Evolutionary conservation across 345 rosid genomes (phyloP), one percentile per base, ranked within the genome.

Genomic region (Boechera stricta): DNA sequence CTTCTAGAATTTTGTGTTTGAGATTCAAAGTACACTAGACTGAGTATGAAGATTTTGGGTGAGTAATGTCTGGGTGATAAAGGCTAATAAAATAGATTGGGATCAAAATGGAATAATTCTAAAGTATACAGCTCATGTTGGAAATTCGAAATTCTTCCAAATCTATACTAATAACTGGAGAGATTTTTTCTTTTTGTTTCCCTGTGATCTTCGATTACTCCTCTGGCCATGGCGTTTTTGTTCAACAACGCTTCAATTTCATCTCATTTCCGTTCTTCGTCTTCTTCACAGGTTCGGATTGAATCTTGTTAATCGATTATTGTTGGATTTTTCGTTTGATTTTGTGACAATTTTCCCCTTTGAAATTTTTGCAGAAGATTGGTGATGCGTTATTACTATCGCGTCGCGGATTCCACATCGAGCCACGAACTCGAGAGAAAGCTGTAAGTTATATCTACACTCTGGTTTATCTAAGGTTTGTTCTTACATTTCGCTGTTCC

Each of bases 381-480:
- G 79, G 80, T 78, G 85, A 56, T 62, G 76, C 83, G 0, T 41
- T 85, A 59, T 74, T 85, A 31, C 51, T 71, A 18, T 54, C 80
- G 5, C 87, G 84, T 33, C 92, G 98, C 21, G 89, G 87, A 28
- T 75, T 82, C 54, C 96, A 90, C 55, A 84, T 89, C 38, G 91
- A 86, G 53, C 86, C 76, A 2, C 96, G 96, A 44, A 78, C 87
- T 73, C 94, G 98, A 8, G 98, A 90, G 86, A 84, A 87, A 87
- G 93, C 94, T 78, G 98, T 92, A 71, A 86, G 90, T 24, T 31
- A 54, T 64, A 45, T 47, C n/a, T 10, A 3, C 4, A 35, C 7
- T 67, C 9, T 35, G 11, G 32, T 33, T 48, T 35, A 44, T n/a
- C 31, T 47, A 31, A n/a, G 55, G 28, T 5, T 64, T 29, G 11